A percentile compares a stretch with the other conserved stretches of the same genome.
Evolutionary conservation across 106 monocot genomes (phyloP).

Genomic region (Ottelia alismoides): DNA sequence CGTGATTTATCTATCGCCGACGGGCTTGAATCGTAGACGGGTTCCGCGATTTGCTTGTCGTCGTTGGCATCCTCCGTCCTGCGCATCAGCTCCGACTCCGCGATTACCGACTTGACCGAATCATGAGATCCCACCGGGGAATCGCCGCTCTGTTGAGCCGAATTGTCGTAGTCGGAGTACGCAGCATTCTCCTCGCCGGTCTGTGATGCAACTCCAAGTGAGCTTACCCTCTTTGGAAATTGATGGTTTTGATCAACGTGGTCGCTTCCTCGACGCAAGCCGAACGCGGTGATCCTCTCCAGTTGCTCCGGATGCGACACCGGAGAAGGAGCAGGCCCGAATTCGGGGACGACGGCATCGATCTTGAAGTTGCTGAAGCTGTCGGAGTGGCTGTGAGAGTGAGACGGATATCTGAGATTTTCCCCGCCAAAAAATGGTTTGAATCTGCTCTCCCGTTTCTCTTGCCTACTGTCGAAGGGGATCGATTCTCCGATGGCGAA

Average conservation of each 20-base stretch:
- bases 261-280: not conserved
- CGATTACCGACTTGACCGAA: slow-evolving; percentile 1
- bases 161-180: not conserved
- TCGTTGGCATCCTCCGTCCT: slow-evolving; percentile 9
- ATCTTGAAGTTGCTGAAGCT: slow-evolving; percentile 9
- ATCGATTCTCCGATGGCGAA: slow-evolving; percentile 25
- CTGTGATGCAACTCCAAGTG: no score
- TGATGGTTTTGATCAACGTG: not conserved
- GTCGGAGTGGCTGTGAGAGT: slow-evolving; percentile 4
- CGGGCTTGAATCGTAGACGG: slow-evolving; percentile 75
- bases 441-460: slow-evolving; percentile 2
- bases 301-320: not conserved
- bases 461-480: slow-evolving; percentile 18
- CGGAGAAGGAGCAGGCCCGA: slow-evolving; percentile 6
- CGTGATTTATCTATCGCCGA: slow-evolving; percentile 31
- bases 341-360: slow-evolving; percentile 9
- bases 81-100: slow-evolving; percentile 4
- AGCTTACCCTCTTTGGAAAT: no score
- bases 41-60: slow-evolving; percentile 25
- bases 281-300: no score
- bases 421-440: slow-evolving; percentile 18
- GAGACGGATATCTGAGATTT: not conserved
- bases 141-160: not conserved
- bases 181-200: not conserved
- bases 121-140: not conserved